Conservation (phyloP, 129 eudicot genomes). For the Ambrosia artemisiifolia region DNA sequence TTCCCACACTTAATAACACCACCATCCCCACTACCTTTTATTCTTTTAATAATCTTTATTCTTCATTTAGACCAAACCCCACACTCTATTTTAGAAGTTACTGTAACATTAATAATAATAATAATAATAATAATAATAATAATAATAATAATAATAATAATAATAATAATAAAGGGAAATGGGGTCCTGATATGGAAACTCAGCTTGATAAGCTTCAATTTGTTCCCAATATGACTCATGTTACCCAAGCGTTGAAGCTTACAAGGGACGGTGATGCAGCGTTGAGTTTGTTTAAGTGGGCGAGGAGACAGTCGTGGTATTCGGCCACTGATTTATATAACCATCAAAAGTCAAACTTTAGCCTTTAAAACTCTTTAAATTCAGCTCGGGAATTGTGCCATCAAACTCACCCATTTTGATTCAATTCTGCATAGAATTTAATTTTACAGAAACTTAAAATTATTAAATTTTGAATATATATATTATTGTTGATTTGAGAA, state of each 20-base stretch:
- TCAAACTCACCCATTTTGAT: background rate
- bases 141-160: too few species aligned
- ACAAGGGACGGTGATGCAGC: slow-evolving; percentile 58
- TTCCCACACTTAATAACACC: slow-evolving; percentile 17
- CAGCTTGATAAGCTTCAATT: slow-evolving; percentile 88
- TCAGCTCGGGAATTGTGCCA: background rate
- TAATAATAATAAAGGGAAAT: slow-evolving; percentile 40
- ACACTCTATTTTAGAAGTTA: slow-evolving; percentile 36
- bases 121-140: too few species aligned
- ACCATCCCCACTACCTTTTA: background rate
- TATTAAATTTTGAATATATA: background rate
- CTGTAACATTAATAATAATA: slow-evolving; percentile 23
- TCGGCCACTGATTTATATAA: slow-evolving; percentile 35
- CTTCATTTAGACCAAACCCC: slow-evolving; percentile 8
- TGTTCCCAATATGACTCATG: slow-evolving; percentile 78
- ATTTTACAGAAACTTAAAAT: background rate
- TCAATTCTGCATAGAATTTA: background rate
- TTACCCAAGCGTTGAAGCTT: slow-evolving; percentile 69
- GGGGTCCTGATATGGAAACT: slow-evolving; percentile 99
- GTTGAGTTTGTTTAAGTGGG: slow-evolving; percentile 80
- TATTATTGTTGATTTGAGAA: background rate
- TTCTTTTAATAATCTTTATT: slow-evolving; percentile 10
- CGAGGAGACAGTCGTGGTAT: slow-evolving; percentile 83
- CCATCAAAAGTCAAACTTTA: background rate
- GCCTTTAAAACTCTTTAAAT: background rate